Base-by-base conservation (phyloP, 73 alveolate species). In the Symbiodinium natans region DNA sequence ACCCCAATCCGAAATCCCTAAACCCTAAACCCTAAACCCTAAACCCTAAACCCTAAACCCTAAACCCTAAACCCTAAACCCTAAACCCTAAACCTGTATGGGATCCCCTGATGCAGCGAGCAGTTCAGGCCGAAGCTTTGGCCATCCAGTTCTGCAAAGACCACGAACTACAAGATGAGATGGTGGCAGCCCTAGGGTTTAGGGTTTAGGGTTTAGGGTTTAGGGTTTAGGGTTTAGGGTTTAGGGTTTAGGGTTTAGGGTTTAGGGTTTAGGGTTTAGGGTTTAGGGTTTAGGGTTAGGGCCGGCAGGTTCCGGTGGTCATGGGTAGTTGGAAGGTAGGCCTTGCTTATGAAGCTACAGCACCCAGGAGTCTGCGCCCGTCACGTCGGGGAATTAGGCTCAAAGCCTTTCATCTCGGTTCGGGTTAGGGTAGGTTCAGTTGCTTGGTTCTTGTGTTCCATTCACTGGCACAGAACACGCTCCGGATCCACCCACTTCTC, bases 61-160 rank as follows among this genome's bases (percentile, higher is more conserved):
- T 13, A 46, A 46, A 46, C 59, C 59, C 59, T 46, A 46, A 46
- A 46, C 59, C 59, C 77, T 59, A 59, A 17, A 7, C 77, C 77
- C 77, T 59, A 59, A 17, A 59, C 77, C 77, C 77, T 59, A 59
- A 17, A 27, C 1, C 77, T n/a, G n/a, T n/a, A n/a, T n/a, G n/a
- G n/a, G n/a, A n/a, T n/a, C n/a, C 77, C 80, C 80, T 63, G 80
- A n/a, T n/a, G 33, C n/a, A 48, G 23, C 34, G 41, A 42, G 3
- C 84, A 7, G n/a, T 29, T 23, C 33, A 86, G 94, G 94, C 94
- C 4, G 84, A 86, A 23, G 36, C 83, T 0, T 38, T 86, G 94
- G 94, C 94, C 71, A 73, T 86, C 84, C 59, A 86, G 42, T 86
- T 86, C 71, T 86, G 94, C 41, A 46, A 33, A 23, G 94, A 86